Evolutionary conservation across 805 yeast species (phyloP).

Genomic region (Teunomyces aglyptinius): DNA sequence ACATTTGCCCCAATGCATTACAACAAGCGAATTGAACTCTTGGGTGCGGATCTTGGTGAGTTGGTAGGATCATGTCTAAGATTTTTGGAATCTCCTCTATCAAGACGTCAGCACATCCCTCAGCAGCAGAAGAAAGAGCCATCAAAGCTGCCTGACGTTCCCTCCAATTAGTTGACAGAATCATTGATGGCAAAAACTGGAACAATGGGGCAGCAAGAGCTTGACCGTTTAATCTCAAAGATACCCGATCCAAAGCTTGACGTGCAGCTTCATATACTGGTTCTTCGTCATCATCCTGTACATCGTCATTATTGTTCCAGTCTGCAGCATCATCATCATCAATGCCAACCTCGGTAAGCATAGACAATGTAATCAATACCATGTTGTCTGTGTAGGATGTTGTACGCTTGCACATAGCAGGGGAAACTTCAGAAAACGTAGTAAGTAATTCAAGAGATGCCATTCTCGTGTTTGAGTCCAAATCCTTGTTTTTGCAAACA

Average conservation of each 20-base stretch:
- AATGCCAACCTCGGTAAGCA: constrained; percentile 90
- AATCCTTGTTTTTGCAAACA: constrained; percentile 75
- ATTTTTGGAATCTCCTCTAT: constrained; percentile 78
- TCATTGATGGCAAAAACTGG: constrained; percentile 82
- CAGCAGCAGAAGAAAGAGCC: constrained; percentile 97
- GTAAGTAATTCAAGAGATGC: constrained; percentile 87
- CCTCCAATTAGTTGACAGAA: constrained; percentile 77
- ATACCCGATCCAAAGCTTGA: constrained; percentile 88
- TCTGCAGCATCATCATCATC: constrained; percentile 84
- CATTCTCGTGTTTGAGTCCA: constrained; percentile 76
- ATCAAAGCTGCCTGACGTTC: constrained; percentile 95
- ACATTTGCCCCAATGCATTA: constrained; percentile 94
- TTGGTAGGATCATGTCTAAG: constrained; percentile 80
- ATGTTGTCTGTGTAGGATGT: constrained; percentile 67
- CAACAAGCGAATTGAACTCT: constrained; percentile 97
- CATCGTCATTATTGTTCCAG: constrained; percentile 84
- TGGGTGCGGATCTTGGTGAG: constrained; percentile 82
- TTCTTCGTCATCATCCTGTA: constrained; percentile 74
- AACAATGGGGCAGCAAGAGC: constrained; percentile 83
- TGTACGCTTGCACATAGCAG: constrained; percentile 88
- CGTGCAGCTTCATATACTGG: constrained; percentile 88
- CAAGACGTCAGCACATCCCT: constrained; percentile 90
- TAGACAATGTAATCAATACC: constrained; percentile 68
- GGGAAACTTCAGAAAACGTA: constrained; percentile 89
- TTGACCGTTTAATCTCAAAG: constrained; percentile 80